Evolutionary conservation across 441 rosid species (phyloP).

Genomic region (Populus trichocarpa): DNA sequence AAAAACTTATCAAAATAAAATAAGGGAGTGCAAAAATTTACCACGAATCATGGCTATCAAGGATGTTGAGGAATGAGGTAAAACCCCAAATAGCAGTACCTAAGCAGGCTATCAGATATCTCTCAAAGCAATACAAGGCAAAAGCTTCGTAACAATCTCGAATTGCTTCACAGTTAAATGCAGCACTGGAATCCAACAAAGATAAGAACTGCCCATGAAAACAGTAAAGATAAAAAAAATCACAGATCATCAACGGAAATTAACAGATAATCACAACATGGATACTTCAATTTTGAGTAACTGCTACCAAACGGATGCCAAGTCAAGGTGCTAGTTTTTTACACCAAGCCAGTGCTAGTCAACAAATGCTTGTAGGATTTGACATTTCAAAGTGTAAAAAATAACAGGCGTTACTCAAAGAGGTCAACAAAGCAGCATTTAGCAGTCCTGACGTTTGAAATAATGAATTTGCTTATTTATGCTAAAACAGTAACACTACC

Average conservation of each 20-base stretch:
- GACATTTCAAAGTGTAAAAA: not conserved
- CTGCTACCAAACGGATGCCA: not conserved
- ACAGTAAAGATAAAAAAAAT: not conserved
- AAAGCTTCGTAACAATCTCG: slow-evolving; percentile 99
- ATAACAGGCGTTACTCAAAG: not conserved
- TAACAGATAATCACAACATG: not conserved
- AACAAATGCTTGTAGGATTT: not conserved
- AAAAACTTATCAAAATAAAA: slow-evolving; percentile 12
- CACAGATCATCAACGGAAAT: not conserved
- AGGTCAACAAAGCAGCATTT: not conserved
- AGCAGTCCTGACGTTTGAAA: not conserved
- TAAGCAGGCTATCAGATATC: slow-evolving; percentile 95
- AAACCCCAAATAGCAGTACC: slow-evolving; percentile 42
- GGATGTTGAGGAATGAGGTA: not conserved
- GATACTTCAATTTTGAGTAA: not conserved
- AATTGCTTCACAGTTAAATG: slow-evolving; percentile 87
- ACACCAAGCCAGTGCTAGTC: not conserved
- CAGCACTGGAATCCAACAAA: slow-evolving; percentile 78
- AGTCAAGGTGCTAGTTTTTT: not conserved
- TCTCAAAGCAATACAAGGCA: slow-evolving; percentile 94
- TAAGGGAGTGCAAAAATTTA: not conserved
- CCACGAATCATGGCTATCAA: slow-evolving; percentile 5
- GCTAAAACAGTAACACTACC: not conserved
- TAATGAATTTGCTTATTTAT: not conserved
- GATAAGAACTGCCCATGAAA: slow-evolving; percentile 67